Conservation (phyloP, 148 eudicot genomes). For the Heliosperma pusillum region DNA sequence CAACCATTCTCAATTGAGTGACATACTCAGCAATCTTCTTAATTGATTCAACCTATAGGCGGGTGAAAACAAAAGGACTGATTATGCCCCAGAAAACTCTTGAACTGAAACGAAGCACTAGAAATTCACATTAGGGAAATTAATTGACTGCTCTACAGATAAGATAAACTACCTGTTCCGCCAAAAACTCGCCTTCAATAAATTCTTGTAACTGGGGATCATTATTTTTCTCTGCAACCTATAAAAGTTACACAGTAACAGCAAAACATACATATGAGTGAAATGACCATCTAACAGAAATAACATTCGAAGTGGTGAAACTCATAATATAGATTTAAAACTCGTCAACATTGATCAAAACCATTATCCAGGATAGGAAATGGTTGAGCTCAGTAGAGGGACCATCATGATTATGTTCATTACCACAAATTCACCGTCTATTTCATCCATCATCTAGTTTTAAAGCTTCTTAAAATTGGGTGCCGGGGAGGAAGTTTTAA, state of each 20-base stretch:
- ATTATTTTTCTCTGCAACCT: constrained; percentile 66
- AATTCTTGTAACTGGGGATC: constrained; percentile 72
- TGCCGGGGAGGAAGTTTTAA: background rate
- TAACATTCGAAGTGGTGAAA: no score
- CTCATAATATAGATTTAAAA: background rate
- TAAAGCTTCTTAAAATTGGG: background rate
- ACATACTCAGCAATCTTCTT: constrained; percentile 78
- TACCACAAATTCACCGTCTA: background rate
- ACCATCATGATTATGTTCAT: background rate
- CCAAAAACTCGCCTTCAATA: constrained; percentile 57
- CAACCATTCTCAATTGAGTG: constrained; percentile 66
- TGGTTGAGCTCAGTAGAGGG: background rate
- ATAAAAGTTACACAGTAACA: constrained; percentile 8
- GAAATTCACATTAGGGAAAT: no score
- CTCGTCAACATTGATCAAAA: no score
- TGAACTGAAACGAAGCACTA: background rate
- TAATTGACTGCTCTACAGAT: background rate
- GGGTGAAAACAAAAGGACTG: background rate
- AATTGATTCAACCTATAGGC: constrained; percentile 65
- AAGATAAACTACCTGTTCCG: constrained; percentile 54
- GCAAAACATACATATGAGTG: background rate
- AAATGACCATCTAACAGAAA: no score
- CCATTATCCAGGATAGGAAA: no score
- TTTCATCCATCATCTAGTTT: background rate
- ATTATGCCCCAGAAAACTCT: background rate